Base-by-base conservation (phyloP, 345 rosid species). In the Carallia brachiata region DNA sequence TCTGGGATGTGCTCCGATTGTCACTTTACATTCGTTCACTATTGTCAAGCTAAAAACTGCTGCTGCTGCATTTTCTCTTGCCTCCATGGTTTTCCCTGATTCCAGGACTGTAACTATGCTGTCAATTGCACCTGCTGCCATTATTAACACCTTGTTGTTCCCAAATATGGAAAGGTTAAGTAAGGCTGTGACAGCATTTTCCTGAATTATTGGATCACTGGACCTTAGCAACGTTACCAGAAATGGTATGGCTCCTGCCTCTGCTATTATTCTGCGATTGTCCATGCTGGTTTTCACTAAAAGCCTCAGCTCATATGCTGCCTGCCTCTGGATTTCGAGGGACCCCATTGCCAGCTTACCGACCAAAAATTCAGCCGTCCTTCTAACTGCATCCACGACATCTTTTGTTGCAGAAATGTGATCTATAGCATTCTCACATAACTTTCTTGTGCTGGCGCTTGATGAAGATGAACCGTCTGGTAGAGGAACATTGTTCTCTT, bases 311-410 rank as follows among this genome's bases (percentile, higher is more conserved):
- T 89, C 90, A 44, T 87, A 87, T 18, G 95, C 91, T 28, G 91
- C 91, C 72, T 81, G 90, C 62, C 90, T 81, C 78, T 87, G 91
- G 16, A 84, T 77, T 31, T 82, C 84, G 0, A 75, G 61, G 7
- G 91, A 87, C 19, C 91, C 91, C 77, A 85, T 85, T 32, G 89
- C 91, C 13, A 89, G 83, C 78, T 89, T 89, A 59, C 94, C 94
- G 0, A 89, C 91, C 75, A 89, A 74, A 56, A 89, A 85, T 70
- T 86, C 89, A 15, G 94, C 94, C 2, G 91, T 84, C 89, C 85
- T 89, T 75, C 79, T 87, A 44, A 75, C 86, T 44, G 91, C 80
- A 67, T 84, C 87, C 0, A 61, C 63, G 0, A 84, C 89, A 23
- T 81, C 82, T 84, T 84, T 89, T 3, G 75, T 75, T 0, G 84